Percentiles rank a stretch among this genome's conserved stretches.
Evolutionary conservation across 805 yeast genomes (phyloP).

Genomic region (Sugiyamaella lignohabitans): DNA sequence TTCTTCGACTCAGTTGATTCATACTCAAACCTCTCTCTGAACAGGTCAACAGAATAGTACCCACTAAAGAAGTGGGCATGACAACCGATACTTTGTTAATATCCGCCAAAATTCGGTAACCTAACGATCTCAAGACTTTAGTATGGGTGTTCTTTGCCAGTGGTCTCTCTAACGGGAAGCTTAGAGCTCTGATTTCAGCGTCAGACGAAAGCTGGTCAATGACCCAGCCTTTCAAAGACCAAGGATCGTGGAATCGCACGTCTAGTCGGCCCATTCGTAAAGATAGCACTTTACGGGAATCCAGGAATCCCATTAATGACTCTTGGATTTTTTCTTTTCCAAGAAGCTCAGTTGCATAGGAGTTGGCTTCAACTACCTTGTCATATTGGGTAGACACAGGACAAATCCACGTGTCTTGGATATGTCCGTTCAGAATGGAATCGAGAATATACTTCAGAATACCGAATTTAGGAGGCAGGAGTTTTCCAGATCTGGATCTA

Average conservation of each 20-base stretch:
- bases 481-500: conserved; percentile 58
- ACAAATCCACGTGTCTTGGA: conserved; percentile 39
- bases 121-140: conserved; percentile 41
- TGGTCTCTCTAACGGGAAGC: conserved; percentile 11
- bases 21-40: conserved; percentile 36
- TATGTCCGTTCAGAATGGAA: conserved; percentile 39
- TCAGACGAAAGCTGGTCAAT: conserved; percentile 24
- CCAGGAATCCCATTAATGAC: conserved; percentile 36
- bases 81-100: conserved; percentile 45
- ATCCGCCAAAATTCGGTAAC: conserved; percentile 48
- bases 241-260: conserved; percentile 36
- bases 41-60: conserved; percentile 38
- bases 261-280: conserved; percentile 37
- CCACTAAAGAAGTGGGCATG: conserved; percentile 50
- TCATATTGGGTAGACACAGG: conserved; percentile 58
- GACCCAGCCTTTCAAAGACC: conserved; percentile 34
- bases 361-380: conserved; percentile 48
- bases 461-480: conserved; percentile 56
- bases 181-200: conserved; percentile 4
- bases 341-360: conserved; percentile 49
- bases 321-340: conserved; percentile 54
- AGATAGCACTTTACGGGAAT: conserved; percentile 30
- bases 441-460: conserved; percentile 48
- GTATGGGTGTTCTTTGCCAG: conserved; percentile 15
- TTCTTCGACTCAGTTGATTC: conserved; percentile 31